phyloP scores from a whole-genome alignment of 495 filamentous ascomycete species.

The Antarctomyces pellizariae region DNA sequence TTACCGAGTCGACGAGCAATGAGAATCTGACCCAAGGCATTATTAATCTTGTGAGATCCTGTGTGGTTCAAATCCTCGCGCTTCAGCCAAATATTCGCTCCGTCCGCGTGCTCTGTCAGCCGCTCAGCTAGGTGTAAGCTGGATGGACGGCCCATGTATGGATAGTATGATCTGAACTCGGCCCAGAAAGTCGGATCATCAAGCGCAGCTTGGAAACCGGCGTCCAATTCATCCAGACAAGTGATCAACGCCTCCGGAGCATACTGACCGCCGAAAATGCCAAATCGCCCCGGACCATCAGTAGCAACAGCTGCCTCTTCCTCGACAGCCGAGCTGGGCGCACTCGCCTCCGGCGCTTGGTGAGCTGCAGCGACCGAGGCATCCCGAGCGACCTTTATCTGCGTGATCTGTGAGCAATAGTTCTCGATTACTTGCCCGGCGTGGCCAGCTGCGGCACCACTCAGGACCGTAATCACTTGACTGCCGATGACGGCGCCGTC shows the following conservation, averaged over 20 bases:
- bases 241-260: slow-evolving; percentile 91
- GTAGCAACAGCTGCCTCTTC: too few species aligned
- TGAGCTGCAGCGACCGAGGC: too few species aligned
- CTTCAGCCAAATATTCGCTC: slow-evolving; percentile 81
- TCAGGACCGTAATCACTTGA: slow-evolving; percentile 50
- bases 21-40: slow-evolving; percentile 67
- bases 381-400: too few species aligned
- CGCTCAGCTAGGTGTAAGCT: slow-evolving; percentile 66
- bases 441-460: slow-evolving; percentile 42
- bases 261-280: slow-evolving; percentile 86
- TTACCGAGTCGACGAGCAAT: slow-evolving; percentile 59
- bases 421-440: slow-evolving; percentile 56
- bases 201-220: slow-evolving; percentile 56
- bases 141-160: slow-evolving; percentile 81
- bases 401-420: too few species aligned
- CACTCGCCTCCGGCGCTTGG: too few species aligned
- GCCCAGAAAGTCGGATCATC: slow-evolving; percentile 82
- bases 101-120: slow-evolving; percentile 60
- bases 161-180: slow-evolving; percentile 83
- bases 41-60: slow-evolving; percentile 82
- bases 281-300: slow-evolving; percentile 69
- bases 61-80: slow-evolving; percentile 73
- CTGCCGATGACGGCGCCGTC: slow-evolving; percentile 89
- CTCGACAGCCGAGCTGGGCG: too few species aligned
- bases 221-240: slow-evolving; percentile 66